Conservation (phyloP, 1,284 basidiomycete genomes). For the Rhodofomes roseus region DNA sequence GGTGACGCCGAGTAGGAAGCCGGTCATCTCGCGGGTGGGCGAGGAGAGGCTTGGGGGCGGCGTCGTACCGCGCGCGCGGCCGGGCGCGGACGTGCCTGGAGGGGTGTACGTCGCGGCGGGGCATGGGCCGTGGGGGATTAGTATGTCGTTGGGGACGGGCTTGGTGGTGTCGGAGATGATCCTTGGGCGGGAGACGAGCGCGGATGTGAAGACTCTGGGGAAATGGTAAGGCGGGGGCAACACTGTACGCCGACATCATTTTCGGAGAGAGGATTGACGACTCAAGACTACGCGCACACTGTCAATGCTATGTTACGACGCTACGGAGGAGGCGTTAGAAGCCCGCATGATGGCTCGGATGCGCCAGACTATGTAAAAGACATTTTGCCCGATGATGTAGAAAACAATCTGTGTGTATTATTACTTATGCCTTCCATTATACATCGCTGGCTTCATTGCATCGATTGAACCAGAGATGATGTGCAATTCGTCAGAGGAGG, state of each 20-base stretch:
- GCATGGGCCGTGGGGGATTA: conserved; percentile 38
- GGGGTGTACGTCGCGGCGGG: conserved; percentile 32
- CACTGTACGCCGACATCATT: background rate
- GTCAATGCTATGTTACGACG: too few species aligned
- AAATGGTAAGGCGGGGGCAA: conserved; percentile 18
- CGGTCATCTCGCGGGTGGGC: conserved; percentile 28
- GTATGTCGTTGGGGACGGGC: conserved; percentile 33
- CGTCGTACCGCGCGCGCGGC: background rate
- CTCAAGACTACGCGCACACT: background rate
- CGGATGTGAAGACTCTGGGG: conserved; percentile 27
- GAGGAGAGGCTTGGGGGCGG: conserved; percentile 25
- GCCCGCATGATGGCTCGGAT: background rate
- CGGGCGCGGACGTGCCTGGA: conserved; percentile 14
- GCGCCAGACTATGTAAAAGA: background rate
- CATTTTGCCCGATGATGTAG: background rate
- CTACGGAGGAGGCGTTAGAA: background rate
- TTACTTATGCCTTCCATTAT: background rate
- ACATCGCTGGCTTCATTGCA: background rate
- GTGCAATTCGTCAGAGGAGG: too few species aligned
- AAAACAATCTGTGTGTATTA: background rate
- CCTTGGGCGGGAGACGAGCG: conserved; percentile 28
- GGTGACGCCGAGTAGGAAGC: conserved; percentile 27
- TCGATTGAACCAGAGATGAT: too few species aligned
- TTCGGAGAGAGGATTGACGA: background rate
- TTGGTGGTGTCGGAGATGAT: conserved; percentile 31